Evolutionary conservation across 495 filamentous ascomycete genomes (phyloP), one percentile per base, ranked within the genome.

Genomic region (Xylaria sp.): DNA sequence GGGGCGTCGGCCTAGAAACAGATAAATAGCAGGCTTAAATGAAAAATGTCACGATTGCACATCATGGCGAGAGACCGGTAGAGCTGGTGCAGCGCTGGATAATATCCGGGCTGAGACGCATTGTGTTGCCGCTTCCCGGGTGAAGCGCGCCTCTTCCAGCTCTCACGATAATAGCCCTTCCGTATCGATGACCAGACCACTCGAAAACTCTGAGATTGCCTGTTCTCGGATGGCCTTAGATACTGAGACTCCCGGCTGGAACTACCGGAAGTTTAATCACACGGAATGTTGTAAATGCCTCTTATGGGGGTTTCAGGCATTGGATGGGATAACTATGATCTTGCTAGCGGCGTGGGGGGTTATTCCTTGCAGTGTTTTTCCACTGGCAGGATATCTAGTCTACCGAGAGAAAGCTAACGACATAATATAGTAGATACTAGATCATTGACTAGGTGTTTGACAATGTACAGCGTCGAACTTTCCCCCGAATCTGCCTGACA

Each of bases 51-150:
- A 52, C 17, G 24, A 52, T 65, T 29, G 35, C 46, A 5, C 24
- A 31, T 4, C 15, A 41, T 43, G 19, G 31, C 8, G 44, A 44
- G 3, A n/a, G n/a, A 7, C 5, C 31, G 44, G 17, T 35, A 43
- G 21, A 46, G 21, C 19, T 29, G 11, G 15, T 31, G 41, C 41
- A 46, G 41, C 14, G 26, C 61, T 64, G 44, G 62, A 52, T 48
- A 67, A 67, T 55, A 55, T 19, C 64, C 64, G 46, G 64, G 48
- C 19, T 66, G 48, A 67, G 64, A 67, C 64, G 35, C 46, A 43
- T 55, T 41, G 48, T 21, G 64, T 55, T 67, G 48, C 64, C 48
- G 46, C 26, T 35, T 50, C 43, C 61, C 43, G 61, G 61, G 43
- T 52, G 43, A 65, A 52, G 62, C 40, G 31, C 31, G 31, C 31